phyloP scores from a whole-genome alignment of 2,329 filamentous ascomycete species.

The Ciborinia camelliae region DNA sequence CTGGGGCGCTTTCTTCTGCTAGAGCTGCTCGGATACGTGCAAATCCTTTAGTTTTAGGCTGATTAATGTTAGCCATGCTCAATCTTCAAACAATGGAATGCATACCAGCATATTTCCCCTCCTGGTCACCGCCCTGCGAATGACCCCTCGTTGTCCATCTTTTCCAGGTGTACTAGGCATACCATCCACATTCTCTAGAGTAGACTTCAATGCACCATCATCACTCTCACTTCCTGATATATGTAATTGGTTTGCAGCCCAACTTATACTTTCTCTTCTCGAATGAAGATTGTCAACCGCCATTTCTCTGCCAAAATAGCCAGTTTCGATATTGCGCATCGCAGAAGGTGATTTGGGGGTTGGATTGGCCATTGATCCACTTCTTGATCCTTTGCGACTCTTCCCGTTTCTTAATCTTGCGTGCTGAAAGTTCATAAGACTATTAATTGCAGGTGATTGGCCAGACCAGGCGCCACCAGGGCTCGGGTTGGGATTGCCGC shows the following conservation, averaged over 20 bases:
- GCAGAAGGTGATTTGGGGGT: constrained; percentile 76
- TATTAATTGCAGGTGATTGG: constrained; percentile 68
- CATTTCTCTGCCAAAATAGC: constrained; percentile 53
- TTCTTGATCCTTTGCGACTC: constrained; percentile 64
- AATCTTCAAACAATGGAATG: constrained; percentile 21
- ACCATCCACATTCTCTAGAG: constrained; percentile 40
- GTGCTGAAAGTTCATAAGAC: constrained; percentile 75
- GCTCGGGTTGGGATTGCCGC: constrained; percentile 43
- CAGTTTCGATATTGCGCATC: constrained; percentile 38
- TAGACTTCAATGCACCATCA: constrained; percentile 55
- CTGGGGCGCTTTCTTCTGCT: constrained; percentile 79
- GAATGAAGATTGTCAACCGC: constrained; percentile 50
- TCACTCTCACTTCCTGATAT: constrained; percentile 79
- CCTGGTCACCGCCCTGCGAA: constrained; percentile 77
- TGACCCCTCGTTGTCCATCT: constrained; percentile 68
- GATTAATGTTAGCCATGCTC: constrained; percentile 34
- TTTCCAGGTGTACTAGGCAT: constrained; percentile 44
- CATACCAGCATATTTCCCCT: constrained; percentile 83
- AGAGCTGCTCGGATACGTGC: constrained; percentile 87
- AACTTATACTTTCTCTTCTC: constrained; percentile 82
- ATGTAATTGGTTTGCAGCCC: constrained; percentile 84
- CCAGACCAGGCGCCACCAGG: constrained; percentile 61
- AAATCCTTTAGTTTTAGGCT: constrained; percentile 97
- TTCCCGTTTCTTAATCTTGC: constrained; percentile 56
- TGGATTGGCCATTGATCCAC: constrained; percentile 64